Evolutionary conservation across 257 asterid genomes (phyloP).

Genomic region (Leonotis leonurus): DNA sequence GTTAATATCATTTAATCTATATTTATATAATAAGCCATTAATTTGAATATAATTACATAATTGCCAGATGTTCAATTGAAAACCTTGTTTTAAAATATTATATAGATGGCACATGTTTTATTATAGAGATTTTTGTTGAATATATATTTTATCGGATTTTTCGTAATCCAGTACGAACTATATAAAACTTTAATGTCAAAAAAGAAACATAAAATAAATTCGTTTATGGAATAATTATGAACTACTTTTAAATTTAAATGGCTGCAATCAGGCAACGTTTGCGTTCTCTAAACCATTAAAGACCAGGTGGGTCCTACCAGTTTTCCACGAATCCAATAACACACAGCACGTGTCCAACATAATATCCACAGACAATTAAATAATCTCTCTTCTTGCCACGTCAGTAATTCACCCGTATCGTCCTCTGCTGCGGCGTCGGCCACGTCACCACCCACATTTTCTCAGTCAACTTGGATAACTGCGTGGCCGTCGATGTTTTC

Average conservation of each 20-base stretch:
- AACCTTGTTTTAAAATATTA: too few relatives aligned
- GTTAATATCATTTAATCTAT: too few relatives aligned
- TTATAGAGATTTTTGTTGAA: too few relatives aligned
- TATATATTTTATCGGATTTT: too few relatives aligned
- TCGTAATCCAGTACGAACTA: too few relatives aligned
- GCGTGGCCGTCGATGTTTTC: slow-evolving; percentile 14
- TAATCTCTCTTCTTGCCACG: slow-evolving; percentile 26
- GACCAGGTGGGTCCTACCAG: slow-evolving; percentile 3
- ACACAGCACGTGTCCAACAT: slow-evolving; percentile 9
- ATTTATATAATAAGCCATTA: too few relatives aligned
- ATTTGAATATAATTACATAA: too few relatives aligned
- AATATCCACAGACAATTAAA: slow-evolving; percentile 10
- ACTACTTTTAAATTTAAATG: neutral
- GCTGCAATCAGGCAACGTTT: slow-evolving; percentile 22
- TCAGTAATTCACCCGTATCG: neutral
- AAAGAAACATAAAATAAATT: neutral
- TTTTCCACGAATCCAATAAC: neutral
- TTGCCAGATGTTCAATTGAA: too few relatives aligned
- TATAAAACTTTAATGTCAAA: neutral
- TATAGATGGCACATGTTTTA: too few relatives aligned
- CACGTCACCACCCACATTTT: slow-evolving; percentile 24
- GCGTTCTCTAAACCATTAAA: neutral
- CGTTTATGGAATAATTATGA: neutral
- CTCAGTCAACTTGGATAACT: slow-evolving; percentile 5
- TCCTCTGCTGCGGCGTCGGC: slow-evolving; percentile 18